Conservation (phyloP, 2,329 filamentous ascomycete species). For the Epicoccum nigrum region DNA sequence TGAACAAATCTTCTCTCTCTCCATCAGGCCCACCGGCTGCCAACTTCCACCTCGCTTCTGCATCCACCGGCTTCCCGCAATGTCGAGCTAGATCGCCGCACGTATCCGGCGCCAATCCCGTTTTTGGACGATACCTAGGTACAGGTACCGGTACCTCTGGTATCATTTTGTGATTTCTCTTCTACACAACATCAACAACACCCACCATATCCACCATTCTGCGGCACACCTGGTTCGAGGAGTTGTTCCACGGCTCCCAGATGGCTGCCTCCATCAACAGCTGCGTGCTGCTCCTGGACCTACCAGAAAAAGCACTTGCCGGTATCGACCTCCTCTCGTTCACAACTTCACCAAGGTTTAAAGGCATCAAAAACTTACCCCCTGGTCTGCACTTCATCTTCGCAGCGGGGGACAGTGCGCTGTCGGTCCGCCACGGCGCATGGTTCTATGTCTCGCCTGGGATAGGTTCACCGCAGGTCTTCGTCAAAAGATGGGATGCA, state of each 20-base stretch:
- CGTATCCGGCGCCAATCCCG: constrained; percentile 17
- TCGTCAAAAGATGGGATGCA: constrained; percentile 64
- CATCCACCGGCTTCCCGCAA: constrained; percentile 1
- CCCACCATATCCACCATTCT: constrained; percentile 37
- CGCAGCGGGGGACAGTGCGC: constrained; percentile 61
- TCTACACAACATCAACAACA: background rate
- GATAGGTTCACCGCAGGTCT: constrained; percentile 48
- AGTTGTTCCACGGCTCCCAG: constrained; percentile 40
- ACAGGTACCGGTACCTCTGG: too few species aligned
- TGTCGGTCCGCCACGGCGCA: constrained; percentile 66
- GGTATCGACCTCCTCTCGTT: constrained; percentile 66
- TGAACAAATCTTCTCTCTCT: background rate
- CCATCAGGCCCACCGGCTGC: background rate
- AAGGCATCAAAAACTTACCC: constrained; percentile 65
- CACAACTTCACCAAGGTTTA: constrained; percentile 66
- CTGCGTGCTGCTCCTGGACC: constrained; percentile 52
- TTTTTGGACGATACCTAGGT: constrained; percentile 24
- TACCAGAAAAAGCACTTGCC: constrained; percentile 55
- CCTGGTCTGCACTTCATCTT: constrained; percentile 67
- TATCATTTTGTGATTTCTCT: constrained; percentile 1
- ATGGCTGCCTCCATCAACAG: constrained; percentile 46
- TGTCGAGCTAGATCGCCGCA: constrained; percentile 11
- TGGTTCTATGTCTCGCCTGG: constrained; percentile 63
- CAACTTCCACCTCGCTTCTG: background rate
- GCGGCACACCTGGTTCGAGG: constrained; percentile 43